These are phyloP conservation scores for Bruguiera sexangula DNA, from an alignment of 345 rosid species.

Conservation along the genomic window DNA sequence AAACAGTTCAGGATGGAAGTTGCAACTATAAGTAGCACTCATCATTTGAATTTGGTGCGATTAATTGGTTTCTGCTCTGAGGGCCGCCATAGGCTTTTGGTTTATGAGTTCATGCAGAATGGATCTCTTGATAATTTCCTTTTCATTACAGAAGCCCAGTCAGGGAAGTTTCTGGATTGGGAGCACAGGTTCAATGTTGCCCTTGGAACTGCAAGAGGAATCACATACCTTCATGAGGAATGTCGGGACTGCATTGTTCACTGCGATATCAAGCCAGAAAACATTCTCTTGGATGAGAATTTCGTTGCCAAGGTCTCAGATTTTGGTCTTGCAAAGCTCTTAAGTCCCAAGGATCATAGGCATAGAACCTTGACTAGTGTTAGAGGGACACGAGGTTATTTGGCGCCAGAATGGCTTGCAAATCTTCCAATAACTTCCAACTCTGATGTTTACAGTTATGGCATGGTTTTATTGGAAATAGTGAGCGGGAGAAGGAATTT, in stretches of 20 bases:
- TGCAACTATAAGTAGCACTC: constrained; percentile 33
- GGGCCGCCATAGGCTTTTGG: constrained; percentile 33
- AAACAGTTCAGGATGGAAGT: constrained; percentile 35
- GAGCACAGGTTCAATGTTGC: constrained; percentile 20
- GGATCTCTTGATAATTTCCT: constrained; percentile 28
- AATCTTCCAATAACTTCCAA: constrained; percentile 32
- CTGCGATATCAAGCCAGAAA: constrained; percentile 34
- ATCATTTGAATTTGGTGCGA: constrained; percentile 32
- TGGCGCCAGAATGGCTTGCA: constrained; percentile 36
- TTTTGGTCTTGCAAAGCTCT: constrained; percentile 34
- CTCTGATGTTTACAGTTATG: constrained; percentile 28
- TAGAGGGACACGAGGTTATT: constrained; percentile 32
- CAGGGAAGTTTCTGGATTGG: constrained; percentile 23
- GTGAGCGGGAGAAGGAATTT: constrained; percentile 28
- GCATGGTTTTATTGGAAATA: constrained; percentile 33
- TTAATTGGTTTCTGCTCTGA: constrained; percentile 30
- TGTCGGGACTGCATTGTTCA: constrained; percentile 36
- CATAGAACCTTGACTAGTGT: constrained; percentile 26
- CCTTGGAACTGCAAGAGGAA: constrained; percentile 33
- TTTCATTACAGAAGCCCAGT: constrained; percentile 10
- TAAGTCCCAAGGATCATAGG: constrained; percentile 25
- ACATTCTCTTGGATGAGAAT: constrained; percentile 30
- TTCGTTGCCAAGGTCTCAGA: constrained; percentile 28
- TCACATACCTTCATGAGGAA: constrained; percentile 35
- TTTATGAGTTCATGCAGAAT: constrained; percentile 32